phyloP scores from a whole-genome alignment of 495 filamentous ascomycete species.

The Clohesyomyces aquaticus region DNA sequence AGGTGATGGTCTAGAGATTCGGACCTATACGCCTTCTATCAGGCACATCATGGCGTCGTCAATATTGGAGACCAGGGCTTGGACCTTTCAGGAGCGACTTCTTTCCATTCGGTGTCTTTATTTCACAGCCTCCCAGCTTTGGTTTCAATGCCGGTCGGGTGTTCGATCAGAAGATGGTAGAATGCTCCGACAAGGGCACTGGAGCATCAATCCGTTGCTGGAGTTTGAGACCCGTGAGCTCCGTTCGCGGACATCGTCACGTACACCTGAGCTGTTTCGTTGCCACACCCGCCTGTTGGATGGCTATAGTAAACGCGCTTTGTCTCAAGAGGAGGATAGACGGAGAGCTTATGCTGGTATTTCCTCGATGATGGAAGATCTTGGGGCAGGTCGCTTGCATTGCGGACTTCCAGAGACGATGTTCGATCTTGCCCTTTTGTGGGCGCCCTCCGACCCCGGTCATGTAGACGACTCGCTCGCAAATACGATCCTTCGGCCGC shows the following conservation, averaged over 20 bases:
- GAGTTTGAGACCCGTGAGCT: background rate
- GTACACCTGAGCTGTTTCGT: background rate
- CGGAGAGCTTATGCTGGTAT: background rate
- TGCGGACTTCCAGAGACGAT: background rate
- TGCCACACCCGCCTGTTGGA: background rate
- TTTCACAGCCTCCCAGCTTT: conserved; percentile 12
- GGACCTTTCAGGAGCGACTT: conserved; percentile 33
- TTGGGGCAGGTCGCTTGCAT: background rate
- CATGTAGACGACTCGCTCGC: background rate
- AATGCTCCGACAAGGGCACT: background rate
- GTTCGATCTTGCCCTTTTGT: conserved; percentile 1
- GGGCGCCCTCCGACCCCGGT: background rate
- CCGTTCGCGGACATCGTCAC: background rate
- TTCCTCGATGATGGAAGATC: background rate
- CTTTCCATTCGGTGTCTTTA: conserved; percentile 26
- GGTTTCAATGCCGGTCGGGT: conserved; percentile 16
- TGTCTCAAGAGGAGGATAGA: background rate
- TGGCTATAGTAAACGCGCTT: background rate
- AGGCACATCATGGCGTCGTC: background rate
- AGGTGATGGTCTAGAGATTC: background rate
- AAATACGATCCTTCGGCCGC: background rate
- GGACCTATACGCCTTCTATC: background rate
- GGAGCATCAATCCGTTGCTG: background rate
- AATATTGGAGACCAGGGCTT: conserved; percentile 13
- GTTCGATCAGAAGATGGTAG: conserved; percentile 5